Percentiles rank a stretch among this genome's conserved stretches.
Evolutionary conservation across 495 filamentous ascomycete species (phyloP).

Genomic region (Podospora tetraspora): DNA sequence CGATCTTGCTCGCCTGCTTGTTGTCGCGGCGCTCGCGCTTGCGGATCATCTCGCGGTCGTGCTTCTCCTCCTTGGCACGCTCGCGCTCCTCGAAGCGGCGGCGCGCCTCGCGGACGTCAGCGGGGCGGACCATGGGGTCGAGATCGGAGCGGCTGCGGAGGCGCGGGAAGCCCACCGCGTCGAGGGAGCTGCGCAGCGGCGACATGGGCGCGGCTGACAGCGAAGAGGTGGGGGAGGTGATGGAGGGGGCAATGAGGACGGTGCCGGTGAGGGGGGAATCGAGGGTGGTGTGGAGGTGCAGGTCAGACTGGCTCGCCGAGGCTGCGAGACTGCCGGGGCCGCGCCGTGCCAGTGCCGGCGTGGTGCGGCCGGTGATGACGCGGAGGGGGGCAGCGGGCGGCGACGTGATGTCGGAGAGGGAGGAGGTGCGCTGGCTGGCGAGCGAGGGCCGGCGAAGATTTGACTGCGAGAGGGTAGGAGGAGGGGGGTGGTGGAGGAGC

Average conservation of each 20-base stretch:
- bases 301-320: slow-evolving; percentile 36
- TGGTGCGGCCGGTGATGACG: slow-evolving; percentile 37
- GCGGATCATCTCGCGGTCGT: slow-evolving; percentile 50
- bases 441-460: slow-evolving; percentile 33
- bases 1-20: slow-evolving; percentile 41
- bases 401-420: slow-evolving; percentile 33
- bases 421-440: slow-evolving; percentile 41
- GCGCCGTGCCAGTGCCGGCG: slow-evolving; percentile 32
- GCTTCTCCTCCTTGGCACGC: slow-evolving; percentile 51
- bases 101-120: slow-evolving; percentile 47
- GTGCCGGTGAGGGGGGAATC: slow-evolving; percentile 28
- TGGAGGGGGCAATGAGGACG: slow-evolving; percentile 8
- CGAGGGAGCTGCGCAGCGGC: slow-evolving; percentile 49
- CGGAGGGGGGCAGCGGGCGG: slow-evolving; percentile 34
- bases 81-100: slow-evolving; percentile 51
- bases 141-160: slow-evolving; percentile 49
- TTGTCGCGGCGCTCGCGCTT: slow-evolving; percentile 45
- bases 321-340: slow-evolving; percentile 32
- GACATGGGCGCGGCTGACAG: slow-evolving; percentile 35
- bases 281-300: slow-evolving; percentile 30
- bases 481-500: slow-evolving; percentile 4
- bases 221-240: slow-evolving; percentile 20
- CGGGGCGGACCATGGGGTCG: slow-evolving; percentile 40
- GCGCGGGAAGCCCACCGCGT: slow-evolving; percentile 44
- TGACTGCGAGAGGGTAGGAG: slow-evolving; percentile 19